Base-by-base conservation (phyloP, 257 asterid genomes). In the Primulina huaijiensis region DNA sequence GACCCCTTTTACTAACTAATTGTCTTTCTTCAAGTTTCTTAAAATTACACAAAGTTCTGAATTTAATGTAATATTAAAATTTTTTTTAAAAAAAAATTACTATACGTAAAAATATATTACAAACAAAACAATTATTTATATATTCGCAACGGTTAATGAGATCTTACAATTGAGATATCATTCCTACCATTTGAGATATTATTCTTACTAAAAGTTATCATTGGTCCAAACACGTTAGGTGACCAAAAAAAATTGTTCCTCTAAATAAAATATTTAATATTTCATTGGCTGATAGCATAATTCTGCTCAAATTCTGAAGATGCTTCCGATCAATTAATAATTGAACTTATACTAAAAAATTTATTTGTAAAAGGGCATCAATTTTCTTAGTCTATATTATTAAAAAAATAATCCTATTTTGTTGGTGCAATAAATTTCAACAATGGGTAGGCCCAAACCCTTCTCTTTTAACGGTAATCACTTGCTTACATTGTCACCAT, bases 401-500 rank as follows among this genome's bases (percentile, higher is more conserved):
- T 40, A 58, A 62, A 67, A 60, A 73, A 62, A 53, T 66, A 62
- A 35, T 71, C 74, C 69, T 56, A 75, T 29, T 38, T 33, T 60
- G 29, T 46, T 69, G 46, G 57, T n/a, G 50, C 34, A 67, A 64
- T 72, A 34, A 77, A 62, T 74, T 46, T 66, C 67, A 75, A 71
- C 63, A 37, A 59, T 38, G 11, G 53, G 70, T 70, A 64, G 85
- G 84, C 38, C 87, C 78, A 56, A 67, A 20, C 65, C 68, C 60
- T 52, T 8, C 19, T 61, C 67, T 75, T 59, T 76, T 76, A 68
- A 81, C 85, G 82, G 75, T 72, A 27, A 67, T 71, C 43, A 72
- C 67, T 74, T 74, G 71, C 77, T 68, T 68, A 19, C 27, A 23
- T 55, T 67, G 84, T 84, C 84, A 5, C 62, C 55, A 50, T 81